Evolutionary conservation across 306 rosid genomes (phyloP), one percentile per base, ranked within the genome.

Genomic region (Geum urbanum): DNA sequence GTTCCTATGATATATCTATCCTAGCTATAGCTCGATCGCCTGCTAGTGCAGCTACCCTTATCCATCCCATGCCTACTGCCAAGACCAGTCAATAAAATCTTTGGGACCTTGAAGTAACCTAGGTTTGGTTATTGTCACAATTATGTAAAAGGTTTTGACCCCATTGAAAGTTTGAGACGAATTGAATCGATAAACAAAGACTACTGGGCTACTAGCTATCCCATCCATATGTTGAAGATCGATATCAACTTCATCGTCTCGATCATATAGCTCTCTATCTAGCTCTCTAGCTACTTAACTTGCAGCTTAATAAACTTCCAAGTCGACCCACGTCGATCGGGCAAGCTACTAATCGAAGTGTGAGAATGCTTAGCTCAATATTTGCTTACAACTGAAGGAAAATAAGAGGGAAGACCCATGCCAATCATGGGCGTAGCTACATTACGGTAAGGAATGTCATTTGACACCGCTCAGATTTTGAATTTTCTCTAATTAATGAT

Each of bases 61-160:
- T 27, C 63, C 9, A 24, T 24, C 27, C 27, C 27, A 24, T 24
- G 27, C 27, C 27, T 24, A 24, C 27, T 24, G 27, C 2, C 9
- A 32, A 57, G 63, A 27, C 41, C 63, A 5, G 41, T 57, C 63
- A 57, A 57, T 57, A 18, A n/a, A 57, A 57, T 27, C 41, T 58
- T 35, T 6, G 63, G 19, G 63, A 12, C 43, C 43, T 27, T 39
- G 41, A 27, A 27, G 63, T 7, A 12, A 6, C 40, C 62, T 57
- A 27, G 40, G 40, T 6, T 27, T 27, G 63, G 41, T 27, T 57
- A 37, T 27, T 24, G 63, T 57, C 63, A 54, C 63, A 57, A 27
- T 57, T 24, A 57, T 24, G 18, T 7, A 7, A 43, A 43, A 43
- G 2, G 46, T 8, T 43, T 43, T 2, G 46, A 43, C 46, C 46